A percentile compares a stretch with the other conserved stretches of the same genome.
phyloP scores from a whole-genome alignment of 2,329 filamentous ascomycete species.

The Fusarium penzigii region DNA sequence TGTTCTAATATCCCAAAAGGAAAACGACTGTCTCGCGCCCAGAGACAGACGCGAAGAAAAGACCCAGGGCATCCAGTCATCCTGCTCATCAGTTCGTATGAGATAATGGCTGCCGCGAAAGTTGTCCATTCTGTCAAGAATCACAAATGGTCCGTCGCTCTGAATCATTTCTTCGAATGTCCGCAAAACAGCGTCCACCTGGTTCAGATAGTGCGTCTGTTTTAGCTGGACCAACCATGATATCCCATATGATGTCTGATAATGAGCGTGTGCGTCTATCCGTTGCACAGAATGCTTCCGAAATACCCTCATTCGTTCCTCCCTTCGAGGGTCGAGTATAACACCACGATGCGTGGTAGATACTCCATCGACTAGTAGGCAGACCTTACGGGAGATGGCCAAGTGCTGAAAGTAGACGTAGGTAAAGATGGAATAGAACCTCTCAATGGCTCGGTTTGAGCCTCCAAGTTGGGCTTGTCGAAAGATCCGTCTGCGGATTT shows the following conservation, averaged over 20 bases:
- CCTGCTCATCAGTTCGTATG: background rate
- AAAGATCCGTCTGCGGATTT: background rate
- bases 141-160: background rate
- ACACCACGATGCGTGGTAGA: background rate
- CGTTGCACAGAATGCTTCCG: too few relatives aligned
- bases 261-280: too few relatives aligned
- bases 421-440: background rate
- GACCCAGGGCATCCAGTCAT: background rate
- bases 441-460: background rate
- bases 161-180: background rate
- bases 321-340: background rate
- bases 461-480: background rate
- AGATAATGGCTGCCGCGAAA: background rate
- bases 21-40: too few relatives aligned
- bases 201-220: too few relatives aligned
- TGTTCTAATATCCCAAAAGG: too few relatives aligned
- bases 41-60: background rate
- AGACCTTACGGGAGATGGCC: background rate
- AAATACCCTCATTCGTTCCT: background rate
- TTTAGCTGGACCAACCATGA: too few relatives aligned
- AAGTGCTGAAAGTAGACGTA: background rate
- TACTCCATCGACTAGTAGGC: background rate
- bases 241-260: too few relatives aligned
- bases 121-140: background rate
- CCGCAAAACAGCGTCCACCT: too few relatives aligned